These are phyloP conservation scores for Vitis vinifera DNA, from an alignment of 164 flowering plant species.

Conservation along the genomic window DNA sequence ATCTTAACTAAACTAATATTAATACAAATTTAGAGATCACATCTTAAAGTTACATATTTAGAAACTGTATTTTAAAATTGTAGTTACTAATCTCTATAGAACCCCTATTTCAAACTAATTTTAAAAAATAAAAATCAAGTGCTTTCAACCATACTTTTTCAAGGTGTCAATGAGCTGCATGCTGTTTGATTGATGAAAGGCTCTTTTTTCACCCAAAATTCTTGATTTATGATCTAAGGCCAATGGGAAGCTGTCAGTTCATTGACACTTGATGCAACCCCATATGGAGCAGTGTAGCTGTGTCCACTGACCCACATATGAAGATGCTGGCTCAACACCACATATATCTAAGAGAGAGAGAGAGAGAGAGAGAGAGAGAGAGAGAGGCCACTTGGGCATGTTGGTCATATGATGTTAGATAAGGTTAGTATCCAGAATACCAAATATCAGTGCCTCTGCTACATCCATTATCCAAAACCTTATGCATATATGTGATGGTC, in stretches of 20 bases:
- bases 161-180: background rate
- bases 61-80: too few relatives aligned
- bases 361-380: background rate
- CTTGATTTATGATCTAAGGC: too few relatives aligned
- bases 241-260: background rate
- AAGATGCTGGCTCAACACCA: conserved; percentile 8
- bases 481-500: conserved; percentile 6
- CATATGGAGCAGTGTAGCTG: background rate
- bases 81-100: too few relatives aligned
- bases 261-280: too few relatives aligned
- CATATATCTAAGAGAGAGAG: background rate
- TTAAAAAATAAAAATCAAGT: too few relatives aligned
- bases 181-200: background rate
- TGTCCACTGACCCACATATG: background rate
- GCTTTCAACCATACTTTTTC: too few relatives aligned
- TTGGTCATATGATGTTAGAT: conserved; percentile 3
- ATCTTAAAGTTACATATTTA: too few relatives aligned
- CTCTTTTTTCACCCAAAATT: too few relatives aligned
- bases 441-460: conserved; percentile 8
- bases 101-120: too few relatives aligned
- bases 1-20: too few relatives aligned
- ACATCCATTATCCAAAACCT: conserved; percentile 17
- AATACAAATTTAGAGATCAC: too few relatives aligned
- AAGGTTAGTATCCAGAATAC: conserved; percentile 10
- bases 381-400: conserved; percentile 4